These are phyloP conservation scores for Capronia coronata DNA, from an alignment of 2,329 filamentous ascomycete genomes.

Conservation along the genomic window DNA sequence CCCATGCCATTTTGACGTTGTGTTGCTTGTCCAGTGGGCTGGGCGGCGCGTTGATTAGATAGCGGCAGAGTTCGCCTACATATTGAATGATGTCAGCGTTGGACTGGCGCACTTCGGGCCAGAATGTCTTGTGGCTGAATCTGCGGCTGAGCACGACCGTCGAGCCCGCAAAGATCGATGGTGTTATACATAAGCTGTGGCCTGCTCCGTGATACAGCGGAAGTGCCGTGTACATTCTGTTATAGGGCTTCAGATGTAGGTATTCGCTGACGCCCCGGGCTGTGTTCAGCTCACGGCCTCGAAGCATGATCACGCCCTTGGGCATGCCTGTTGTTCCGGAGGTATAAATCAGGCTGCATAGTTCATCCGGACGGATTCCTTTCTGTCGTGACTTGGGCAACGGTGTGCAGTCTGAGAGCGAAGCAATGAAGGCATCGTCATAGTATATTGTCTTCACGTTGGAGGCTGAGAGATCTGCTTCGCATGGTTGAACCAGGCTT, in stretches of 20 bases:
- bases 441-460: slow-evolving; percentile 43
- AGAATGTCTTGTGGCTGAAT: slow-evolving; percentile 28
- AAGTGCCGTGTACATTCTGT: slow-evolving; percentile 71
- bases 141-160: slow-evolving; percentile 37
- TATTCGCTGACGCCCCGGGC: slow-evolving; percentile 31
- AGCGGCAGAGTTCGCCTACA: slow-evolving; percentile 47
- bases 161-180: slow-evolving; percentile 49
- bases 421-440: slow-evolving; percentile 48
- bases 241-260: slow-evolving; percentile 34
- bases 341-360: slow-evolving; percentile 65
- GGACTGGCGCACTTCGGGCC: slow-evolving; percentile 30
- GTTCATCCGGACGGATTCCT: slow-evolving; percentile 47
- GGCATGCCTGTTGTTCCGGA: slow-evolving; percentile 70
- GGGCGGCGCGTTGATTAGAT: slow-evolving; percentile 42
- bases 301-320: slow-evolving; percentile 51
- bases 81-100: slow-evolving; percentile 54
- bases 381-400: slow-evolving; percentile 52
- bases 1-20: slow-evolving; percentile 40
- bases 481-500: slow-evolving; percentile 40
- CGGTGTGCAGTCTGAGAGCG: slow-evolving; percentile 44
- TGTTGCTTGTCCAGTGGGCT: slow-evolving; percentile 42
- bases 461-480: slow-evolving; percentile 52
- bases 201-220: slow-evolving; percentile 71
- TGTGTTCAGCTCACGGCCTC: slow-evolving; percentile 23
- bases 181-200: slow-evolving; percentile 41